Evolutionary conservation across 2,329 filamentous ascomycete genomes (phyloP).

Genomic region (Microascus cirrosus): DNA sequence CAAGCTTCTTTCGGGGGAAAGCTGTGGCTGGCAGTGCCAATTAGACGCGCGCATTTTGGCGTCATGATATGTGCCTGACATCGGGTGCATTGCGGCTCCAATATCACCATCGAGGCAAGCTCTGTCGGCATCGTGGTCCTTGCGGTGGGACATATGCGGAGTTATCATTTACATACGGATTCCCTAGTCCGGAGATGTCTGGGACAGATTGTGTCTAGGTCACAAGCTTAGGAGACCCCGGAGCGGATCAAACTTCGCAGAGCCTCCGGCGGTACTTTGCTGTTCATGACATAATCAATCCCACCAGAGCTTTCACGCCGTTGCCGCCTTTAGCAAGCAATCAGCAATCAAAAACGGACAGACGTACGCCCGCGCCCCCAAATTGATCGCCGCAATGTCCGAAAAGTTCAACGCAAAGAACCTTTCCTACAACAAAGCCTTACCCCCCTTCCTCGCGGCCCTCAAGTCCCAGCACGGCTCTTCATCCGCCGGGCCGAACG

Average conservation of each 20-base stretch:
- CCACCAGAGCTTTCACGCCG: neutral
- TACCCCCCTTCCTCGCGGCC: slow-evolving; percentile 50
- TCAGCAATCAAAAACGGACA: neutral
- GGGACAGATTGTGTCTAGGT: neutral
- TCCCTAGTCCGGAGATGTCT: neutral
- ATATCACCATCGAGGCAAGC: no score
- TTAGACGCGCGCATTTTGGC: no score
- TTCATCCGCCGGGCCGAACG: slow-evolving; percentile 37
- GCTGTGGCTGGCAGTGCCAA: no score
- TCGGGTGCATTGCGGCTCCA: no score
- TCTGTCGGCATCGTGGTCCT: no score
- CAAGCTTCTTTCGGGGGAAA: neutral
- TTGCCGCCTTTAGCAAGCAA: neutral
- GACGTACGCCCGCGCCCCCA: neutral
- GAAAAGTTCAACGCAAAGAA: slow-evolving; percentile 61
- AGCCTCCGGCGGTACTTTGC: neutral
- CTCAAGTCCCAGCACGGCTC: slow-evolving; percentile 40
- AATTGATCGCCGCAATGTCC: slow-evolving; percentile 22
- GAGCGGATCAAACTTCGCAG: neutral
- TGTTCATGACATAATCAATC: neutral
- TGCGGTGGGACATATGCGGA: no score
- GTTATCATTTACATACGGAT: neutral
- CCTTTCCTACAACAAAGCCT: slow-evolving; percentile 50
- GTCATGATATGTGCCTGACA: no score
- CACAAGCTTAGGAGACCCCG: neutral